phyloP scores from a whole-genome alignment of 2,329 filamentous ascomycete genomes.

The Lachnellula subtilissima region DNA sequence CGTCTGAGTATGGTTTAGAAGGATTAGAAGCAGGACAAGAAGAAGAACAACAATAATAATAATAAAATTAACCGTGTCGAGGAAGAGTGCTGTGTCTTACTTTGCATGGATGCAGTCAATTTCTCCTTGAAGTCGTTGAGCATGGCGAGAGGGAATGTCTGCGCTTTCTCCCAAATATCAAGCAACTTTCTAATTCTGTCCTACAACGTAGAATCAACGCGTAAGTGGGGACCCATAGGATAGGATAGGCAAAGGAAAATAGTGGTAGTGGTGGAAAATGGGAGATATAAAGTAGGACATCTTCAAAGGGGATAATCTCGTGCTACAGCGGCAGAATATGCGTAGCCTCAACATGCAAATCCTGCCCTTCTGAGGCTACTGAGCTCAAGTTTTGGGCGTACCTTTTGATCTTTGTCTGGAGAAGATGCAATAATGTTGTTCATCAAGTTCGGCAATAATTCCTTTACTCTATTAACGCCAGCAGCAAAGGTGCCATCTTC shows the following conservation, averaged over 20 bases:
- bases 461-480: slow-evolving; percentile 93
- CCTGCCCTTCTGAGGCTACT: slow-evolving; percentile 13
- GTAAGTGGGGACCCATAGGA: slow-evolving; percentile 41
- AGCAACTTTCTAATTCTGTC: slow-evolving; percentile 94
- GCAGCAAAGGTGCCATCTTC: slow-evolving; percentile 90
- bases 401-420: slow-evolving; percentile 85
- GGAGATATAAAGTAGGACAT: slow-evolving; percentile 8
- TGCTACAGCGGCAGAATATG: slow-evolving; percentile 10
- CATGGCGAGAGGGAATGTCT: slow-evolving; percentile 80
- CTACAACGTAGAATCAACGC: slow-evolving; percentile 53
- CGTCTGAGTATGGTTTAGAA: slow-evolving; percentile 41
- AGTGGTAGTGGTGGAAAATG: neutral
- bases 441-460: slow-evolving; percentile 89
- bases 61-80: slow-evolving; percentile 31
- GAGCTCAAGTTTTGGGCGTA: slow-evolving; percentile 50
- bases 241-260: neutral
- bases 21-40: neutral
- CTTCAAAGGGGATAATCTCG: slow-evolving; percentile 3
- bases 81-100: slow-evolving; percentile 48
- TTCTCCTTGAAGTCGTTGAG: slow-evolving; percentile 79
- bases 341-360: slow-evolving; percentile 20
- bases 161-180: slow-evolving; percentile 96
- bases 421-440: slow-evolving; percentile 87
- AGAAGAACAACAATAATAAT: slow-evolving; percentile 23
- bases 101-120: slow-evolving; percentile 55